Evolutionary conservation across 2,329 filamentous ascomycete genomes (phyloP), one percentile per base, ranked within the genome.

Genomic region (Pseudogymnoascus sp.): DNA sequence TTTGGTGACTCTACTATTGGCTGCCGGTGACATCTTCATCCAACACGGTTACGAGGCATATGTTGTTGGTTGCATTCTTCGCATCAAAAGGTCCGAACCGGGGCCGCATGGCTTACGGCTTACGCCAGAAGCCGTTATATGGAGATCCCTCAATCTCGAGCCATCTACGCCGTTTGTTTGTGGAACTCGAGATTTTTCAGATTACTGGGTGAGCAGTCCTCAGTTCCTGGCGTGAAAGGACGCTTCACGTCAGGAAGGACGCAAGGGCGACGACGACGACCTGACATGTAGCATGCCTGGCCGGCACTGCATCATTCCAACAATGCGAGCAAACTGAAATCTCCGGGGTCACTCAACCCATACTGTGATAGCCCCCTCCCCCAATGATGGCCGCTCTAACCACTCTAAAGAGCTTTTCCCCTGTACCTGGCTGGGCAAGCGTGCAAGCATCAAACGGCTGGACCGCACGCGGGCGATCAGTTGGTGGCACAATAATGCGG

Each of bases 51-150:
- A 53, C 46, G 26, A 31, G 46, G 26, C 46, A 31, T 53, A 53
- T 31, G 43, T 53, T 53, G 46, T 53, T 31, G 46, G 46, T 31
- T 53, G 46, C 46, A 53, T 53, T 53, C 26, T 53, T 53, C 26
- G 14, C 46, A 53, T 53, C 46, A 10, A 53, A 53, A 53, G 46
- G 46, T 53, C 46, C 46, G 46, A 53, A 53, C 46, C 43, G 43
- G n/a, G 46, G 46, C 46, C 26, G 46, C 46, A 53, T 53, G 26
- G 46, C 46, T 53, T 10, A 53, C 24, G 46, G 26, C 46, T 14
- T 31, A 31, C 24, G 6, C 41, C 2, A 19, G 7, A 53, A 53
- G 46, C 46, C 46, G 46, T 53, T 53, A 31, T 31, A 19, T 4
- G 46, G 26, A 53, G 46, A 53, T 53, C 43, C 22, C 24, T 50